Conservation (phyloP, 768 basidiomycete genomes). For the Tulasnella sp. region DNA sequence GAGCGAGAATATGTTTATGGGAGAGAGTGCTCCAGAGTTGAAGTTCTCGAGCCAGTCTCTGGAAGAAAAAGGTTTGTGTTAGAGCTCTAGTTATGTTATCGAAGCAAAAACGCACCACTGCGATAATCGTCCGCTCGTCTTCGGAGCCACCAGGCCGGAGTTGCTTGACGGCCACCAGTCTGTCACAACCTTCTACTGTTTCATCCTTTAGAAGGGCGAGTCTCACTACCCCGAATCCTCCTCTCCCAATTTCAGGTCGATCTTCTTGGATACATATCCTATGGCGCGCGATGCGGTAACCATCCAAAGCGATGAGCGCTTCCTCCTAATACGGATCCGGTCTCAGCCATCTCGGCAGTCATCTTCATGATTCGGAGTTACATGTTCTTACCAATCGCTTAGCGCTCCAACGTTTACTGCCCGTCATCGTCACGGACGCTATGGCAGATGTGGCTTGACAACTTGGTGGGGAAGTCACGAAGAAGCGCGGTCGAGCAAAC, state of each 20-base stretch:
- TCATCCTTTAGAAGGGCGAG: background rate
- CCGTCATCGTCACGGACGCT: background rate
- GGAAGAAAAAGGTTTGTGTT: background rate
- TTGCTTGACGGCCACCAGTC: background rate
- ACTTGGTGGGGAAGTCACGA: background rate
- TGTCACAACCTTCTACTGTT: background rate
- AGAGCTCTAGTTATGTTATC: background rate
- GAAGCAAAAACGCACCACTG: background rate
- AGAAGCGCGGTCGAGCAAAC: background rate
- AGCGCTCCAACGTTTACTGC: background rate
- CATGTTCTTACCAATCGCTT: background rate
- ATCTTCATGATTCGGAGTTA: background rate
- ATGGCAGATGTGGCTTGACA: background rate
- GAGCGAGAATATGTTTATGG: background rate
- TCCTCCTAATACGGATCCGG: background rate
- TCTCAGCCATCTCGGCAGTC: background rate
- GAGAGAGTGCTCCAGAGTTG: background rate
- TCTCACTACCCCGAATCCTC: background rate
- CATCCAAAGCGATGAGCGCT: background rate
- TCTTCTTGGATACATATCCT: background rate
- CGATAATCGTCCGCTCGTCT: background rate
- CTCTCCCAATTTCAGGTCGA: background rate
- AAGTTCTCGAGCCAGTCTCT: background rate
- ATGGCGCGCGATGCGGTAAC: background rate
- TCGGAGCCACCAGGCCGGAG: background rate